Evolutionary conservation across 495 filamentous ascomycete species (phyloP), one percentile per base, ranked within the genome.

Genomic region (Podospora didyma): DNA sequence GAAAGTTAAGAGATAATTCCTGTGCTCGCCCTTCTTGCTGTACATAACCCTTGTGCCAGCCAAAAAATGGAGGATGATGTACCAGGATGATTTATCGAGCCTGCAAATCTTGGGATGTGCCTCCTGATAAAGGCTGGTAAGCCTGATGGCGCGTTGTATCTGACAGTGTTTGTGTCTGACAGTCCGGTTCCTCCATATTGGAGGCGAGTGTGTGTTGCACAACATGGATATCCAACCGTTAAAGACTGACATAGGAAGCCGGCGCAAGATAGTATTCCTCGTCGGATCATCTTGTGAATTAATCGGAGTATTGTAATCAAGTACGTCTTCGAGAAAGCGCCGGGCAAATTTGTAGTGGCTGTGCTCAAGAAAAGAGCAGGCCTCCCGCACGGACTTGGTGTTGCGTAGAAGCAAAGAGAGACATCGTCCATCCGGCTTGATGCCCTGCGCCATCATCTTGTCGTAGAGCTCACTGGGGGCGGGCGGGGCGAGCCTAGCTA

Each of bases 191-290:
- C 39, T 42, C n/a, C 12, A 14, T 17, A 42, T 20, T 24, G 12
- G 64, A 62, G 48, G 65, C 49, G 42, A 69, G 49, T 65, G 65
- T 6, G 61, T 53, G 23, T 54, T 62, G 55, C 75, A 77, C 34
- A 78, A 64, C 47, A 75, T 65, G 21, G 51, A 35, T 23, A 78
- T 70, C 57, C 74, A 78, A 17, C 69, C 70, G 42, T 64, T 66
- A 51, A 77, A 69, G 14, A 70, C 39, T 11, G 46, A 21, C 6
- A 60, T 59, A 14, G 69, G 69, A 2, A 62, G 26, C 4, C 26
- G 26, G 9, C 26, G 26, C 26, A 31, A 31, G 9, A 31, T 31
- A 9, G 3, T 31, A 31, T 9, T 3, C 4, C n/a, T 10, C n/a
- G 12, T 42, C 39, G 39, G n/a, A 42, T 14, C 39, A 42, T 16